A percentile compares a stretch with the other conserved stretches of the same genome.
Conservation (phyloP, 768 basidiomycete species). For the Auricularia auricula-judae region DNA sequence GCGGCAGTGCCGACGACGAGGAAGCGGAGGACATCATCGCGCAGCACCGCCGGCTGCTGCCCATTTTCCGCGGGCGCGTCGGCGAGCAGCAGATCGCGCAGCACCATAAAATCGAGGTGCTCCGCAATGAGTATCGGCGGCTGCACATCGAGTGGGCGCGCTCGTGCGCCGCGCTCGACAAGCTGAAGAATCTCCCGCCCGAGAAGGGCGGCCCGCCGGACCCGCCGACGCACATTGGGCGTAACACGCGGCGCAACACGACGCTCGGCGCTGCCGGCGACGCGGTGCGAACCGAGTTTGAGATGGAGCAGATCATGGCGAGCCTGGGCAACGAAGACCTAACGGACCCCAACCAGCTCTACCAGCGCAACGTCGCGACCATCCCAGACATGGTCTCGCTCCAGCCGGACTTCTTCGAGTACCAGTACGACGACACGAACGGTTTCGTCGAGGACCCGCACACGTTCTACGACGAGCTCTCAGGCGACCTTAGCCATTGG, state of each 20-base stretch:
- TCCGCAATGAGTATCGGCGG: slow-evolving; percentile 55
- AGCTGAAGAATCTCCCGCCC: slow-evolving; percentile 30
- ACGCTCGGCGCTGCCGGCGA: slow-evolving; percentile 54
- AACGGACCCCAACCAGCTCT: slow-evolving; percentile 86
- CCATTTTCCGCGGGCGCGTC: not conserved
- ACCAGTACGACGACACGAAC: slow-evolving; percentile 76
- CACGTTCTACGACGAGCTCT: slow-evolving; percentile 58
- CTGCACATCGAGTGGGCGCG: slow-evolving; percentile 64
- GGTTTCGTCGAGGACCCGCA: slow-evolving; percentile 64
- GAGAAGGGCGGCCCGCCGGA: slow-evolving; percentile 25
- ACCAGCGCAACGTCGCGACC: slow-evolving; percentile 69
- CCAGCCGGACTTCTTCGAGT: slow-evolving; percentile 45
- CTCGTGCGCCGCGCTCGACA: slow-evolving; percentile 61
- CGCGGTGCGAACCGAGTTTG: slow-evolving; percentile 86
- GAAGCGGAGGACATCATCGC: not conserved
- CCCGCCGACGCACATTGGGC: slow-evolving; percentile 21
- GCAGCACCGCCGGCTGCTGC: not conserved
- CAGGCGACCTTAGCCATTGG: slow-evolving; percentile 76
- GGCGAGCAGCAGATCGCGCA: not conserved
- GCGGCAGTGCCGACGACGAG: not conserved
- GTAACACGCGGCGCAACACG: slow-evolving; percentile 66
- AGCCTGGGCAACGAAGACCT: slow-evolving; percentile 85
- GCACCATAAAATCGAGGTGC: slow-evolving; percentile 15
- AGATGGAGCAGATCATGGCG: slow-evolving; percentile 97
- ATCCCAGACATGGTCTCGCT: slow-evolving; percentile 89